Evolutionary conservation across 1,139 yeast species (phyloP).

Genomic region (Blastobotrys aristatus): DNA sequence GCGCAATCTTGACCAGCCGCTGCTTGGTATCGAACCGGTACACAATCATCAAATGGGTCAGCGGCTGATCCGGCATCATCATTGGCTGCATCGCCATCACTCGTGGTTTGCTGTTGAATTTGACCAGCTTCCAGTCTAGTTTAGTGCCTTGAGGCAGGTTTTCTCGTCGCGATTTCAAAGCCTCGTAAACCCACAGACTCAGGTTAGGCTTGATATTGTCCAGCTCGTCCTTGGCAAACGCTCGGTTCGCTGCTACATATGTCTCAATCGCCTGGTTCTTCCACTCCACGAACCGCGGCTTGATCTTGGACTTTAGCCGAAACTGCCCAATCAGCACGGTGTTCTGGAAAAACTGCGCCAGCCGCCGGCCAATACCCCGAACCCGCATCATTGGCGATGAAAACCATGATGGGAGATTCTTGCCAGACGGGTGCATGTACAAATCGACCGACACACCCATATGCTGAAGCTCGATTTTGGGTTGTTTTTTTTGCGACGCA

Average conservation of each 20-base stretch:
- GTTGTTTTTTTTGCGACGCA: conserved; percentile 10
- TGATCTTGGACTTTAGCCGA: conserved; percentile 57
- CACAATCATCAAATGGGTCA: conserved; percentile 67
- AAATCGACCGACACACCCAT: conserved; percentile 28
- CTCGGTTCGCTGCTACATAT: conserved; percentile 60
- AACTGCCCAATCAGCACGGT: conserved; percentile 57
- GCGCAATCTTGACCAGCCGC: conserved; percentile 47
- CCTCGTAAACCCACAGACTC: conserved; percentile 59
- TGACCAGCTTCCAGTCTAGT: conserved; percentile 71
- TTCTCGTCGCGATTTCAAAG: conserved; percentile 46
- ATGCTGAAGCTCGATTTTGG: conserved; percentile 23
- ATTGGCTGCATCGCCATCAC: conserved; percentile 63
- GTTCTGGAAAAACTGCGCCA: conserved; percentile 54
- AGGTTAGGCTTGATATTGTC: conserved; percentile 42
- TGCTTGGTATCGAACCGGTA: conserved; percentile 73
- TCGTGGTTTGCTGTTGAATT: conserved; percentile 68
- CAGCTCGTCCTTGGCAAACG: conserved; percentile 53
- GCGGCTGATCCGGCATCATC: conserved; percentile 55
- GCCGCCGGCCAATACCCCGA: conserved; percentile 43
- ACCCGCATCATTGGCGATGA: conserved; percentile 40
- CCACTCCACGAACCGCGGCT: conserved; percentile 65
- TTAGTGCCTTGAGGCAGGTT: conserved; percentile 55
- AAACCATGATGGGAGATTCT: conserved; percentile 43
- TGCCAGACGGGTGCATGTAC: conserved; percentile 44
- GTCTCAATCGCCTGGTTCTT: conserved; percentile 65